Conservation (phyloP, 768 basidiomycete species). For the Thelephora ganbajun region DNA sequence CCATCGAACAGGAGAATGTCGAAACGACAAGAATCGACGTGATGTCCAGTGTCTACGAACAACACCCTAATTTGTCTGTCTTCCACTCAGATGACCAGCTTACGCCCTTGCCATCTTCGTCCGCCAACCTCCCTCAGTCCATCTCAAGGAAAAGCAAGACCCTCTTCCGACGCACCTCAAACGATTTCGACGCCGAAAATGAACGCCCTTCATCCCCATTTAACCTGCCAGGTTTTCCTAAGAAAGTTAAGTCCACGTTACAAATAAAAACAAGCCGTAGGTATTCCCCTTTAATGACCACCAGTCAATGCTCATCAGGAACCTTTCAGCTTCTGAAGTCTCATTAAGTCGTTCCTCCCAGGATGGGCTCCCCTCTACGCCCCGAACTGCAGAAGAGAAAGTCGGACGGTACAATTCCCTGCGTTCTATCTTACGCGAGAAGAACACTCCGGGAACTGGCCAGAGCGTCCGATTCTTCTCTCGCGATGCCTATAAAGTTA, state of each 20-base stretch:
- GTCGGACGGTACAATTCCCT: conserved; percentile 30
- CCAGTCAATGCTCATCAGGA: conserved; percentile 12
- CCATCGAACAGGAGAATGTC: conserved; percentile 1
- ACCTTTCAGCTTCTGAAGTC: background rate
- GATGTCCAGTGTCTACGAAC: conserved; percentile 37
- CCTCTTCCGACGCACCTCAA: conserved; percentile 38
- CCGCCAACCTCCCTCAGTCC: conserved; percentile 29
- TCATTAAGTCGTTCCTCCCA: conserved; percentile 11
- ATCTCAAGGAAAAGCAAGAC: conserved; percentile 32
- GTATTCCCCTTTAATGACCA: background rate
- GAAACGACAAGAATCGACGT: conserved; percentile 19
- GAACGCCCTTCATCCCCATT: conserved; percentile 22
- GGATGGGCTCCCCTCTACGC: conserved; percentile 21
- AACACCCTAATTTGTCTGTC: conserved; percentile 48
- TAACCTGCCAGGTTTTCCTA: conserved; percentile 20
- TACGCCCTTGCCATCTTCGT: conserved; percentile 14
- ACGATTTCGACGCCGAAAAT: conserved; percentile 25
- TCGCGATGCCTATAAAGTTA: conserved; percentile 47
- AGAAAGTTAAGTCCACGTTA: conserved; percentile 34
- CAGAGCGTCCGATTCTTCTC: conserved; percentile 71
- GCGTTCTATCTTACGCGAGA: conserved; percentile 60
- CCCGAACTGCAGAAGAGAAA: conserved; percentile 20
- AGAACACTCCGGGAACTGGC: conserved; percentile 63
- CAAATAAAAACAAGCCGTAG: conserved; percentile 12
- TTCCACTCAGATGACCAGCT: conserved; percentile 27